These are phyloP conservation scores for Botrytis paeoniae DNA, from an alignment of 2,329 filamentous ascomycete genomes.

Conservation along the genomic window DNA sequence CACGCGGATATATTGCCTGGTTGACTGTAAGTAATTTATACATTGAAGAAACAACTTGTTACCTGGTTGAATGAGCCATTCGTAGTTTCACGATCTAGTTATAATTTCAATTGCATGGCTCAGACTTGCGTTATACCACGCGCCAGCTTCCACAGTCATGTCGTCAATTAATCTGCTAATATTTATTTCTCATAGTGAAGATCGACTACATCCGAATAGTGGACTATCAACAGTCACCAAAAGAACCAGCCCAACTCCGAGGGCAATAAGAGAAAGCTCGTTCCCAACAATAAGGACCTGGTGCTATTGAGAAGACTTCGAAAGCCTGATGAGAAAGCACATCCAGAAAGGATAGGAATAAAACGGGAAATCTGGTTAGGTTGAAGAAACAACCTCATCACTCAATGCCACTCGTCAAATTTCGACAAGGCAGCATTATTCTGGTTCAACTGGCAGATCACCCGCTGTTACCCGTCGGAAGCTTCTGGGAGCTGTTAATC, in stretches of 20 bases:
- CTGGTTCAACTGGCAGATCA: not conserved
- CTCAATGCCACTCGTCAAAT: not conserved
- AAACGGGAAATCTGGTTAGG: not conserved
- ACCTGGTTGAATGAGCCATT: rapidly evolving
- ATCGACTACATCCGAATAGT: not conserved
- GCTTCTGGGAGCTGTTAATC: not conserved
- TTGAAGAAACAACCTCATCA: not conserved
- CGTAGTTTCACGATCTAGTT: not conserved
- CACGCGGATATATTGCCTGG: not conserved
- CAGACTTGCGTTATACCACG: not conserved
- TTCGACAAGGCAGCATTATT: not conserved
- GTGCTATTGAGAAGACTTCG: not conserved
- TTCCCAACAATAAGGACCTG: not conserved
- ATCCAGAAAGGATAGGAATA: not conserved
- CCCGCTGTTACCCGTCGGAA: not conserved
- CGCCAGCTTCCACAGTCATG: not conserved
- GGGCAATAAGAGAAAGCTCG: not conserved
- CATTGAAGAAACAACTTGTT: rapidly evolving
- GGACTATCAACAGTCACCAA: not conserved
- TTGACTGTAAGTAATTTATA: not conserved
- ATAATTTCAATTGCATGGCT: not conserved
- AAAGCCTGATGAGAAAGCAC: not conserved
- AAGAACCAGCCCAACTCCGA: not conserved
- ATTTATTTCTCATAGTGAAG: not conserved
- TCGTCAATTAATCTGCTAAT: not conserved